Conservation (phyloP, 805 yeast species). For the Tetrapisispora taiwanensis region DNA sequence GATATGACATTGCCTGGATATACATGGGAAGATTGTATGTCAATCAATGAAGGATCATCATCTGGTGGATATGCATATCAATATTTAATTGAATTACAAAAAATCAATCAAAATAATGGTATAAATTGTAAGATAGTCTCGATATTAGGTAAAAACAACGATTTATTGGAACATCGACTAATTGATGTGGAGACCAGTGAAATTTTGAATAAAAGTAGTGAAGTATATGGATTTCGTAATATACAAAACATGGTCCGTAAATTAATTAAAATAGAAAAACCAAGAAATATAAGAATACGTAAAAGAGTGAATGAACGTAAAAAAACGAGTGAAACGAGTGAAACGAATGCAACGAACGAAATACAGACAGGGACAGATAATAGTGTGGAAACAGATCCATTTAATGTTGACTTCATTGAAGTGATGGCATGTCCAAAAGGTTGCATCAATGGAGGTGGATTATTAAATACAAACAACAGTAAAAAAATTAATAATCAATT, state of each 20-base stretch:
- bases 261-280: constrained; percentile 36
- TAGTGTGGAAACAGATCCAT: constrained; percentile 54
- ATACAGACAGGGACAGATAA: too few relatives aligned
- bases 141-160: constrained; percentile 63
- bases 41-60: constrained; percentile 63
- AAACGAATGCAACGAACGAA: constrained; percentile 12
- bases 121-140: constrained; percentile 25
- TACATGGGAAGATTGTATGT: not conserved
- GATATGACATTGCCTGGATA: constrained; percentile 16
- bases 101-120: constrained; percentile 8
- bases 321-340: constrained; percentile 27
- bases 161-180: constrained; percentile 60
- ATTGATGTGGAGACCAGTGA: constrained; percentile 28
- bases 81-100: constrained; percentile 40
- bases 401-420: constrained; percentile 71
- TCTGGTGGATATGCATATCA: constrained; percentile 86
- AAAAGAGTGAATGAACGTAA: constrained; percentile 16
- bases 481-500: not conserved
- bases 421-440: constrained; percentile 99
- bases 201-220: constrained; percentile 47
- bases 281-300: constrained; percentile 19
- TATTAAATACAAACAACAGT: constrained; percentile 42
- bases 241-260: constrained; percentile 88
- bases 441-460: constrained; percentile 96
- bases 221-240: constrained; percentile 85